Evolutionary conservation across 345 rosid genomes (phyloP), one percentile per base, ranked within the genome.

Genomic region (Populus tremula): DNA sequence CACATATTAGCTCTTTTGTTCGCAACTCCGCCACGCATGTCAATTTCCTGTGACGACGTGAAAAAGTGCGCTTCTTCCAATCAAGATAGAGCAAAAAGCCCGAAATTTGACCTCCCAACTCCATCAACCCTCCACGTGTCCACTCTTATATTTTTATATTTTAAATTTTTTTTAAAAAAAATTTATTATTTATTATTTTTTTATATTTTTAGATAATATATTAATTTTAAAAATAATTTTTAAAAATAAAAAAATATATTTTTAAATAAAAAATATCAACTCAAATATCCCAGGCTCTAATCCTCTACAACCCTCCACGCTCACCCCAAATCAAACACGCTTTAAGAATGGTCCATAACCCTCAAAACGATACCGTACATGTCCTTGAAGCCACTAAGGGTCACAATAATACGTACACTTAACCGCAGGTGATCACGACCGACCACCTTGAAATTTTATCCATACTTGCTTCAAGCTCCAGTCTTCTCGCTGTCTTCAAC

Each of bases 51-150:
- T 0, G 4, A 47, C 50, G 50, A 47, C 50, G 1, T 53, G 59
- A 65, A 43, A 75, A 75, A 66, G 39, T 3, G 47, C 53, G 18
- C 27, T 4, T 10, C 18, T 18, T 1, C 5, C 0, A 2, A 18
- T 50, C 10, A 21, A 2, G 13, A 45, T 2, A 45, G 16, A 14
- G 2, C 39, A 54, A 1, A 25, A 65, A 10, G 25, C 65, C 56
- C 73, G 3, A 27, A 27, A 7, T 53, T 53, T 53, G 39, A 20
- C 68, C 67, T 73, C 59, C 29, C 72, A 72, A 6, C 50, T 71
- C 76, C 71, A 20, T 3, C 16, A 13, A 16, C 47, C 66, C 23
- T 53, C 81, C 77, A 78, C 77, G 77, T 72, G 63, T 47, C n/a
- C 73, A 18, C 23, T 69, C 82, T 79, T 73, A 79, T 27, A 27